Evolutionary conservation across 2,329 filamentous ascomycete species (phyloP).

Genomic region (Lasiodiplodia gonubiensis): DNA sequence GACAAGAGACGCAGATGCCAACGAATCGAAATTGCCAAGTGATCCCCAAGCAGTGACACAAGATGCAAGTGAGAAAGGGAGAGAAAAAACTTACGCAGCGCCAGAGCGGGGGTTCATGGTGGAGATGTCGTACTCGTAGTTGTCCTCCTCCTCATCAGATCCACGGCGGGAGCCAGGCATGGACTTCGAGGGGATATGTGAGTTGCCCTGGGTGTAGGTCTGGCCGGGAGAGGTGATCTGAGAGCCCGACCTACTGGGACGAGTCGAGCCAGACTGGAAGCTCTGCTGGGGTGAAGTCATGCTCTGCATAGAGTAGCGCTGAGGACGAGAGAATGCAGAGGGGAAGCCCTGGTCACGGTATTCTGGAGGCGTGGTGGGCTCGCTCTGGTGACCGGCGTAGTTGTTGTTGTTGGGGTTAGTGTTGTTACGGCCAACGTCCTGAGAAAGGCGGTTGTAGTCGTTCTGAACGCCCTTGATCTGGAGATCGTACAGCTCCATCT

Average conservation of each 20-base stretch:
- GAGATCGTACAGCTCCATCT: slow-evolving; percentile 88
- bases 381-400: slow-evolving; percentile 74
- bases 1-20: slow-evolving; percentile 26
- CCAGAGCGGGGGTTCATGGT: slow-evolving; percentile 57
- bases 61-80: slow-evolving; percentile 24
- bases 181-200: slow-evolving; percentile 78
- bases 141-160: slow-evolving; percentile 83
- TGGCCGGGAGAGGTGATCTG: slow-evolving; percentile 79
- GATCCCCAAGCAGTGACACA: slow-evolving; percentile 14
- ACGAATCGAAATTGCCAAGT: slow-evolving; percentile 19
- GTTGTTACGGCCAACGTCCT: slow-evolving; percentile 67
- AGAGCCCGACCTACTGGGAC: slow-evolving; percentile 76
- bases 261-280: slow-evolving; percentile 56
- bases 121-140: slow-evolving; percentile 72
- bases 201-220: slow-evolving; percentile 62
- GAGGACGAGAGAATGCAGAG: slow-evolving; percentile 79
- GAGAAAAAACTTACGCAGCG: slow-evolving; percentile 72
- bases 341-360: slow-evolving; percentile 83
- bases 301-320: slow-evolving; percentile 87
- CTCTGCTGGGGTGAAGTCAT: slow-evolving; percentile 71
- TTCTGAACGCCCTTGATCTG: slow-evolving; percentile 82
- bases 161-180: slow-evolving; percentile 86
- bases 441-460: slow-evolving; percentile 83
- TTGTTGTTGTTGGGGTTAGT: slow-evolving; percentile 38
- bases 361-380: slow-evolving; percentile 95